Conservation (phyloP, 306 rosid species). For the Delonix regia region DNA sequence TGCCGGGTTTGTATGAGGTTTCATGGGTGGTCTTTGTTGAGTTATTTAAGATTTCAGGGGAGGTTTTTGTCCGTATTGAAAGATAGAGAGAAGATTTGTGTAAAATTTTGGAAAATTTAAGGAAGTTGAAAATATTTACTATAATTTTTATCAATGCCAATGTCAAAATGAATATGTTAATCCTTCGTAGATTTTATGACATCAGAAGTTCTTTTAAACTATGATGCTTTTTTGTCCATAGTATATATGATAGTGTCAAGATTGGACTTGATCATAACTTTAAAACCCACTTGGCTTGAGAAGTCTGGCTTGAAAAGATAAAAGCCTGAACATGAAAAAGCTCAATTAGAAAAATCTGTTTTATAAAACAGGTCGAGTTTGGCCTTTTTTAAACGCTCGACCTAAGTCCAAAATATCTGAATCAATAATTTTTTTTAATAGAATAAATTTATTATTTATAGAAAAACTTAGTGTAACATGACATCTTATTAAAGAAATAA, state of each 20-base stretch:
- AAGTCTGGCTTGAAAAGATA: too few species aligned
- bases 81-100: not conserved
- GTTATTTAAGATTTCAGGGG: not conserved
- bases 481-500: too few species aligned
- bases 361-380: too few species aligned
- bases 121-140: not conserved
- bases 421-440: too few species aligned
- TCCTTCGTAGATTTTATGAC: not conserved
- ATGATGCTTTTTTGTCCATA: not conserved
- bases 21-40: not conserved
- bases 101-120: not conserved
- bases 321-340: too few species aligned
- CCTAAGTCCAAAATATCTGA: too few species aligned
- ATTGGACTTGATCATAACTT: too few species aligned
- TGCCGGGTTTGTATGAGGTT: not conserved
- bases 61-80: not conserved
- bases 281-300: too few species aligned
- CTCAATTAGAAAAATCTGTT: too few species aligned
- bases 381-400: too few species aligned
- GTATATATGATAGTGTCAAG: not conserved
- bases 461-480: too few species aligned
- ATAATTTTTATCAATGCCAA: not conserved
- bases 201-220: constrained; percentile 14
- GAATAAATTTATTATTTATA: too few species aligned
- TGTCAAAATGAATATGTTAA: not conserved